Percentiles rank a stretch among this genome's conserved stretches.
These are phyloP conservation scores for Linnemannia exigua DNA, from an alignment of 192 early-diverging fungal species.

Conservation along the genomic window DNA sequence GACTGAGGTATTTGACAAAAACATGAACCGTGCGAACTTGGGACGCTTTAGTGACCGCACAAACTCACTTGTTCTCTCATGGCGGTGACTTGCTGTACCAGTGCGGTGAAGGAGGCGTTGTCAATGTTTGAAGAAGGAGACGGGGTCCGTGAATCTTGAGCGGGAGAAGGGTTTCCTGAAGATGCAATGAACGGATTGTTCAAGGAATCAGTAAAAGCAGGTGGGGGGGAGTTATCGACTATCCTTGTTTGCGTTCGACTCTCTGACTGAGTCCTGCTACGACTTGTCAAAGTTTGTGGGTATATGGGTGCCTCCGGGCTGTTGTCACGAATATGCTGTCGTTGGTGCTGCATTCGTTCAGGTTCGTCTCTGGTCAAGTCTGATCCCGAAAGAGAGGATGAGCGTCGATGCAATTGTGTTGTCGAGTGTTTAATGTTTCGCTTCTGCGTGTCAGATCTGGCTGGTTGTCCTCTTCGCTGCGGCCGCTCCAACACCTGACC, in stretches of 20 bases:
- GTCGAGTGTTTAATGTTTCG: background rate
- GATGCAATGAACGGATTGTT: constrained; percentile 20
- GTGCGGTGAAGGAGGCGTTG: constrained; percentile 27
- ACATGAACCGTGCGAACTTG: background rate
- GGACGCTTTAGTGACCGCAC: background rate
- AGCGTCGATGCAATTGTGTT: background rate
- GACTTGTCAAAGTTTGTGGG: background rate
- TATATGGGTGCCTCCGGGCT: constrained; percentile 8
- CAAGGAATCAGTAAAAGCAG: background rate
- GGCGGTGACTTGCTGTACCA: constrained; percentile 31
- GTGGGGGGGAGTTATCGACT: background rate
- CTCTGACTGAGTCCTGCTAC: background rate
- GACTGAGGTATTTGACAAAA: background rate
- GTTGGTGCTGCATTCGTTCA: background rate
- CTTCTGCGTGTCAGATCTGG: background rate
- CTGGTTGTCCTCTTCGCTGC: background rate
- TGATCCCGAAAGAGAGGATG: background rate
- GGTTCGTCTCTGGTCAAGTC: background rate
- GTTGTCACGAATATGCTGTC: background rate
- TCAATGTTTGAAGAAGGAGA: background rate
- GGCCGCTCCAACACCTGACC: background rate
- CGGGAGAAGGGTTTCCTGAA: background rate
- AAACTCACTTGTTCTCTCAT: constrained; percentile 40
- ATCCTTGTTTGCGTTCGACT: background rate
- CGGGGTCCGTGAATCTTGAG: background rate